A percentile compares a stretch with the other conserved stretches of the same genome.
These are phyloP conservation scores for Trichoderma sp. DNA, from an alignment of 2,329 filamentous ascomycete genomes.

Conservation along the genomic window DNA sequence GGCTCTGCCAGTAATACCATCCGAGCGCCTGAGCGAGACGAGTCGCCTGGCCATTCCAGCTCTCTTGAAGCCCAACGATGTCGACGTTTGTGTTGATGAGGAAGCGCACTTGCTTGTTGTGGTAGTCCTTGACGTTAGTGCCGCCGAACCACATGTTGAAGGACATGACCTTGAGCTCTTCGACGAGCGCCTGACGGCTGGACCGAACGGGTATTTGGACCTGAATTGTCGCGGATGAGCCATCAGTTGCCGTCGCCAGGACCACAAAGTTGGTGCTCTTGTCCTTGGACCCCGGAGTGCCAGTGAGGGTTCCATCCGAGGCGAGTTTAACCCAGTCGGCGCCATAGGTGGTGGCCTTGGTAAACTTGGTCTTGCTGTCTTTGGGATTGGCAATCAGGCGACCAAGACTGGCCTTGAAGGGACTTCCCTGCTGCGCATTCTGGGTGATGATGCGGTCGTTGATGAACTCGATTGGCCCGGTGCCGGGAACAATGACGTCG, in stretches of 20 bases:
- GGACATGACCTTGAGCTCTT: conserved; percentile 36
- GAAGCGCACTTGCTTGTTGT: conserved; percentile 40
- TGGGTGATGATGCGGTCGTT: conserved; percentile 32
- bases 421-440: conserved; percentile 38
- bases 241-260: conserved; percentile 29
- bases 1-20: conserved; percentile 38
- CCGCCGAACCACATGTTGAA: conserved; percentile 44
- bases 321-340: conserved; percentile 36
- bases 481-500: conserved; percentile 29
- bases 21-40: conserved; percentile 40
- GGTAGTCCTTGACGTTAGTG: conserved; percentile 35
- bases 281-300: conserved; percentile 31
- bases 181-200: conserved; percentile 31
- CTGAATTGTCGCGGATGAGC: conserved; percentile 28
- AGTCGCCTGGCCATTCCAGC: conserved; percentile 30
- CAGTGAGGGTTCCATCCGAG: conserved; percentile 35
- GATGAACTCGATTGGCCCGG: conserved; percentile 31
- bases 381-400: conserved; percentile 35
- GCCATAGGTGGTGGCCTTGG: conserved; percentile 25
- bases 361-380: conserved; percentile 29
- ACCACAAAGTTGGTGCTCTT: conserved; percentile 29
- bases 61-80: conserved; percentile 41
- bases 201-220: conserved; percentile 36
- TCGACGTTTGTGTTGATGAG: conserved; percentile 34
- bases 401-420: conserved; percentile 32